Evolutionary conservation across 768 basidiomycete species (phyloP).

Genomic region (Amanita rubescens): DNA sequence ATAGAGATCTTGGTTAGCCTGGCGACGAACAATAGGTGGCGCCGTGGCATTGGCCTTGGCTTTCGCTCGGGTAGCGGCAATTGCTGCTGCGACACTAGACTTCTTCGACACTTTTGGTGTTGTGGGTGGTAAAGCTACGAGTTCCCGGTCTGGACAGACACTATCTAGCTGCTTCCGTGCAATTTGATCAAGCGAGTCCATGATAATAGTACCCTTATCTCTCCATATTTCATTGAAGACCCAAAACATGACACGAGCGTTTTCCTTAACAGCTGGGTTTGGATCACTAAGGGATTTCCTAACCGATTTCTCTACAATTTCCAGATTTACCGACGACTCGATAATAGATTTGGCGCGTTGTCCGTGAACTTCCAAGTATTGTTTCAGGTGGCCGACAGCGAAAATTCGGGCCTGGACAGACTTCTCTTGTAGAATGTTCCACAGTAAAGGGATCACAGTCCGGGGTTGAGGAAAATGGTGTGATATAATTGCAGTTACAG

Average conservation of each 20-base stretch:
- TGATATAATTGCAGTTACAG: slow-evolving; percentile 59
- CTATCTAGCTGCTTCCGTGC: slow-evolving; percentile 84
- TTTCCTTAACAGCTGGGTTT: slow-evolving; percentile 74
- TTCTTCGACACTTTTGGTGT: slow-evolving; percentile 64
- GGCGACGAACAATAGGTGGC: slow-evolving; percentile 73
- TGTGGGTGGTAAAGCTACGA: slow-evolving; percentile 34
- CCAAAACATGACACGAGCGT: slow-evolving; percentile 73
- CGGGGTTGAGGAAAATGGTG: slow-evolving; percentile 68
- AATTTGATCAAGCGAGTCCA: slow-evolving; percentile 58
- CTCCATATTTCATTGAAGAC: slow-evolving; percentile 69
- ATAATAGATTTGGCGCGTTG: slow-evolving; percentile 53
- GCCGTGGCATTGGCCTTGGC: slow-evolving; percentile 78
- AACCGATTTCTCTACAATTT: slow-evolving; percentile 66
- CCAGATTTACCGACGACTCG: slow-evolving; percentile 61
- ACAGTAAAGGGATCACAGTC: slow-evolving; percentile 59
- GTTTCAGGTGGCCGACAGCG: slow-evolving; percentile 62
- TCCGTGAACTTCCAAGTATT: slow-evolving; percentile 70
- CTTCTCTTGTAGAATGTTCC: slow-evolving; percentile 71
- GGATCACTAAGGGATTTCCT: slow-evolving; percentile 70
- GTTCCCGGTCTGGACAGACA: slow-evolving; percentile 58
- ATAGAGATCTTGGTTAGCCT: slow-evolving; percentile 70
- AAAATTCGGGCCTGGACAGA: slow-evolving; percentile 66
- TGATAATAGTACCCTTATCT: slow-evolving; percentile 52
- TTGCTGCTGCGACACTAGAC: slow-evolving; percentile 75
- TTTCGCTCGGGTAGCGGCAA: slow-evolving; percentile 86